Evolutionary conservation across 1,284 basidiomycete genomes (phyloP), one percentile per base, ranked within the genome.

Genomic region (Ceratobasidium papillatum): DNA sequence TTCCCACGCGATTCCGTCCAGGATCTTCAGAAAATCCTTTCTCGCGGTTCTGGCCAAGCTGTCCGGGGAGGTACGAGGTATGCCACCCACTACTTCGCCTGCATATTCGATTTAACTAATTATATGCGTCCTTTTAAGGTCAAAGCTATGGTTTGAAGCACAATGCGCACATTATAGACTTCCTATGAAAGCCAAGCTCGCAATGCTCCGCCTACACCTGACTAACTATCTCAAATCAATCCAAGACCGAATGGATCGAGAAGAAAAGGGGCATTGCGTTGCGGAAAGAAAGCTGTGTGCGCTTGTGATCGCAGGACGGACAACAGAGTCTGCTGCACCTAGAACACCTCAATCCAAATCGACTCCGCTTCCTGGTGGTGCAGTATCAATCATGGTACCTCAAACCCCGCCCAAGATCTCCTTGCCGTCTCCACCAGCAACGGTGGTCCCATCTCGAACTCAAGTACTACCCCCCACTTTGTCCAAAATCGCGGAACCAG

Each of bases 141-240:
- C 22, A 4, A 58, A 59, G 22, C 11, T 27, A 58, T 71, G 68
- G 68, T 71, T 71, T 30, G 54, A 41, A 17, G 68, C 68, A 11
- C 68, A 71, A 32, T 71, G 68, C 25, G 68, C 68, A 30, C 68
- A 71, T 34, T 71, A 71, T 47, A 54, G 68, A 7, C 38, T 71
- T 17, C 45, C 54, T 25, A 71, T 38, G 4, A 11, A 36, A 7
- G 41, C 27, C 25, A 71, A 54, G 3, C 36, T 59, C 4, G 68
- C 54, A 30, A 30, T 27, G n/a, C 54, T 71, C 11, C 36, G 68
- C 14, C 34, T 30, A 45, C 32, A 47, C 1, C 41, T 71, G 11
- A n/a, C n/a, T n/a, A n/a, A 47, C 19, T 47, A 47, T 47, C 9
- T 47, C 45, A 19, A 47, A 19, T 47, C 45, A 47, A 19, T 47